Conservation (phyloP, 164 flowering plant species). For the Protea cynaroides region DNA sequence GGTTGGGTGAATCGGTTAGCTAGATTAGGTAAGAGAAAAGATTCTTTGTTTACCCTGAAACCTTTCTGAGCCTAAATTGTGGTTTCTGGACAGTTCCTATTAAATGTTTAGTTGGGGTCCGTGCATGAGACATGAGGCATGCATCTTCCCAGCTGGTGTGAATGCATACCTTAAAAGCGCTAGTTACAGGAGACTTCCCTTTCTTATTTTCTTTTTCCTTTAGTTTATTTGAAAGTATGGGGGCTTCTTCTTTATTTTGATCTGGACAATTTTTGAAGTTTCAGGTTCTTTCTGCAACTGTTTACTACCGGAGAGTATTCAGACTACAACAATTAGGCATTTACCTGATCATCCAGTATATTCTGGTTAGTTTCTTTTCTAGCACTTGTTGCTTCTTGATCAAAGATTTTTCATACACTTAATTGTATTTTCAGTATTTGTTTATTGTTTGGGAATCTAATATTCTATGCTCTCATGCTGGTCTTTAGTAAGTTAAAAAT, state of each 20-base stretch:
- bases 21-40: conserved; percentile 51
- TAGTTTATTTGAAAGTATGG: too few relatives aligned
- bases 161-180: too few relatives aligned
- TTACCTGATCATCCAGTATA: conserved; percentile 56
- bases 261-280: conserved; percentile 18
- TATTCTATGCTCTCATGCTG: too few relatives aligned
- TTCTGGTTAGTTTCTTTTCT: conserved; percentile 42
- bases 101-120: too few relatives aligned
- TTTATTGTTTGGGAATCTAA: too few relatives aligned
- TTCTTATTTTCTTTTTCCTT: not conserved
- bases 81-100: not conserved
- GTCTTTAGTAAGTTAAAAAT: too few relatives aligned
- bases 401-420: too few relatives aligned
- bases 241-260: not conserved
- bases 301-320: conserved; percentile 77
- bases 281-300: conserved; percentile 93
- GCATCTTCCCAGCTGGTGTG: too few relatives aligned
- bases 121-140: too few relatives aligned
- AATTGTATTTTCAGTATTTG: too few relatives aligned
- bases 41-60: not conserved
- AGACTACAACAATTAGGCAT: conserved; percentile 59
- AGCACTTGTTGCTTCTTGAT: not conserved
- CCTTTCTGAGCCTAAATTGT: not conserved
- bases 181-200: not conserved
- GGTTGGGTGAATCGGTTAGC: conserved; percentile 98